Evolutionary conservation across 2,329 filamentous ascomycete genomes (phyloP).

Genomic region (Alternaria alternata): DNA sequence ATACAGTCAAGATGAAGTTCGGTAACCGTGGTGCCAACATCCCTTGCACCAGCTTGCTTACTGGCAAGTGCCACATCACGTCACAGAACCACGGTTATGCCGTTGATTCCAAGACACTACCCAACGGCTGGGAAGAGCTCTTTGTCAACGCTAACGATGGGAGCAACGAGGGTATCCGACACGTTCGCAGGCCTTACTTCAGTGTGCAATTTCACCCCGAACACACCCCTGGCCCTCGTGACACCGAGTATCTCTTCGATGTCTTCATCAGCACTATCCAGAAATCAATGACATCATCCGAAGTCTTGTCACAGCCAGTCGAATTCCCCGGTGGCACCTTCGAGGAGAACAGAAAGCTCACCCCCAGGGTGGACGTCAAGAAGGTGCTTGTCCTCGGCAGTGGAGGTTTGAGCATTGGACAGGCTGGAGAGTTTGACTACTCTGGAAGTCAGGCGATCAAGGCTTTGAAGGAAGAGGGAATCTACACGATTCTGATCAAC

Average conservation of each 20-base stretch:
- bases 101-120: conserved; percentile 80
- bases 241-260: conserved; percentile 97
- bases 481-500: conserved; percentile 98
- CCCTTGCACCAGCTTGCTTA: conserved; percentile 93
- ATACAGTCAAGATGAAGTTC: conserved; percentile 97
- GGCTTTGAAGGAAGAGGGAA: conserved; percentile 95
- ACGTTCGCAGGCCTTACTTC: conserved; percentile 86
- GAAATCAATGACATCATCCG: conserved; percentile 71
- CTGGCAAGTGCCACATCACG: conserved; percentile 97
- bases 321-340: conserved; percentile 85
- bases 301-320: conserved; percentile 75
- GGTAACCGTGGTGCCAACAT: conserved; percentile 99
- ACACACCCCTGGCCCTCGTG: conserved; percentile 91
- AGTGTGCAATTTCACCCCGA: conserved; percentile 99
- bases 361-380: conserved; percentile 85
- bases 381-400: conserved; percentile 94
- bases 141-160: conserved; percentile 99
- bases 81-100: conserved; percentile 98
- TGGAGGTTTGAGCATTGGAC: conserved; percentile 95
- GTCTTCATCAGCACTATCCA: conserved; percentile 90
- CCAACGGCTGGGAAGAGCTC: conserved; percentile 85
- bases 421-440: conserved; percentile 98
- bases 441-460: conserved; percentile 99
- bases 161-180: conserved; percentile 97
- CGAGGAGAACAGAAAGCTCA: conserved; percentile 77